Evolutionary conservation across 768 basidiomycete species (phyloP).

Genomic region (Collybiopsis confluens): DNA sequence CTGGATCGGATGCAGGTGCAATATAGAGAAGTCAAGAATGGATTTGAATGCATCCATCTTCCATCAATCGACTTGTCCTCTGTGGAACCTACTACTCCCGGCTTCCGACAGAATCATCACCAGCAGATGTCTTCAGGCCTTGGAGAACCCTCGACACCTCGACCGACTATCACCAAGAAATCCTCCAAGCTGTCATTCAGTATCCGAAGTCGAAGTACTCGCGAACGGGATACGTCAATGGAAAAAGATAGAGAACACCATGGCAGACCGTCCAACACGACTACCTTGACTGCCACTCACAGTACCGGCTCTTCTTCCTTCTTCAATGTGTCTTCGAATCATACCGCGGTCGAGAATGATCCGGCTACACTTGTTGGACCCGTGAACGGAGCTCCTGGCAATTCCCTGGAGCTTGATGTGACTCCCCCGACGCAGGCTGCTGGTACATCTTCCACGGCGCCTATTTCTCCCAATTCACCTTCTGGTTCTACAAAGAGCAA

Average conservation of each 20-base stretch:
- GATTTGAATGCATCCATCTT: conserved; percentile 94
- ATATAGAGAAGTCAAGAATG: conserved; percentile 84
- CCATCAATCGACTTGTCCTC: conserved; percentile 91
- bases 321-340: conserved; percentile 71
- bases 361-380: conserved; percentile 7
- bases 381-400: conserved; percentile 24
- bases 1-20: conserved; percentile 94
- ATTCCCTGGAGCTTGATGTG: conserved; percentile 27
- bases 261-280: conserved; percentile 39
- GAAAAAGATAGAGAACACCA: conserved; percentile 36
- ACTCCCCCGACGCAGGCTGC: conserved; percentile 14
- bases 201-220: conserved; percentile 38
- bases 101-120: conserved; percentile 22
- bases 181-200: conserved; percentile 78
- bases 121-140: conserved; percentile 45
- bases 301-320: conserved; percentile 82
- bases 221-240: conserved; percentile 21
- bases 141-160: conserved; percentile 45
- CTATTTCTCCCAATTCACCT: conserved; percentile 23
- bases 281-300: conserved; percentile 56
- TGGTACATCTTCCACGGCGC: neutral
- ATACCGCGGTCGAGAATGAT: conserved; percentile 24
- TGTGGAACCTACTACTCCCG: conserved; percentile 33
- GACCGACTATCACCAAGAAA: conserved; percentile 64
- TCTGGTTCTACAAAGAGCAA: conserved; percentile 45